Base-by-base conservation (phyloP, 2,329 filamentous ascomycete species). In the Aspergillus sp. region DNA sequence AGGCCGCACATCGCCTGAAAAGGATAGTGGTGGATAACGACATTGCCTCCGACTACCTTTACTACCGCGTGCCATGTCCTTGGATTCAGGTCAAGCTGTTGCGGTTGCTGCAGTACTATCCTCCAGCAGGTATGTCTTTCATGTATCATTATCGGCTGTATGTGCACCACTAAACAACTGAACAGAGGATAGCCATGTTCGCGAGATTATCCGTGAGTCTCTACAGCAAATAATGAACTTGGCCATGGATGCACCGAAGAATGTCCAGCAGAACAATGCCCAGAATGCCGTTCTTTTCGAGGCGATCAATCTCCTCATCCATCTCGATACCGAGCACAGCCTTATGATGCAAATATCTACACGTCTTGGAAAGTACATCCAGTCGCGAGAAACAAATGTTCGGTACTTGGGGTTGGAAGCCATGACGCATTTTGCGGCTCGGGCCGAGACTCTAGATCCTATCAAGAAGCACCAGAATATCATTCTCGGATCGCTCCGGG, bases 51-150 rank as follows among this genome's bases (percentile, higher is more conserved):
- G 95, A 98, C 74, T 99, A 99, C 74, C 86, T 97, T 25, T 99
- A 99, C 81, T 99, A 99, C 83, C 97, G 97, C 72, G 95, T 99
- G n/a, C 95, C 95, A 1, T 99, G 95, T 73, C 95, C 95, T 2
- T 99, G 95, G 95, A 88, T 99, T 60, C 93, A 98, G 78, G 90
- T 98, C 71, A 99, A 99, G 80, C 84, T 99, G 17, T 79, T 99
- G 66, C 88, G 93, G 63, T 79, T 99, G 62, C 83, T 99, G 65
- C 95, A 99, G 77, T 99, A 98, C 76, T 99, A 96, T 76, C 90
- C 93, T 25, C 94, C 95, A 49, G 96, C 95, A 73, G 89, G 91
- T 93, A 82, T 65, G 83, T 77, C 3, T 11, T 51, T 32, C 15
- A 27, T 50, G 57, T 53, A 60, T 62, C 27, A n/a, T 64, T 25